Evolutionary conservation across 2,329 filamentous ascomycete species (phyloP), one percentile per base, ranked within the genome.

Genomic region (Aspergillus fumigatus): DNA sequence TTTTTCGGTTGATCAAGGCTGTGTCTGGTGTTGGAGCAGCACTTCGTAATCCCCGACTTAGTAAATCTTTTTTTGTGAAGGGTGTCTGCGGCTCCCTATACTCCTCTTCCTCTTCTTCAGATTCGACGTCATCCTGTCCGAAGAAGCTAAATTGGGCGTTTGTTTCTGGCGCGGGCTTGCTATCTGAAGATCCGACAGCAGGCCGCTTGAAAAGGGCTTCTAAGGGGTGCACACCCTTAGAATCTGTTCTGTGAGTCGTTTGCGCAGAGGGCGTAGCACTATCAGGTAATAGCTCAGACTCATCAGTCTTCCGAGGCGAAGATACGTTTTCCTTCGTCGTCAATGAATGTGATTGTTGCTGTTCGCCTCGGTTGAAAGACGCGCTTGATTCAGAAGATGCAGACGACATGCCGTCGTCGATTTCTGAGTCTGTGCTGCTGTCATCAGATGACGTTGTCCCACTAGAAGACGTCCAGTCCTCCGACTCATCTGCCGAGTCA

Each of bases 21-120:
- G 94, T 97, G 69, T 99, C 94, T 0, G 94, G 94, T 0, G 94
- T 99, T 0, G 94, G 94, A 2, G 94, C 94, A 5, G 92, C 92
- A 70, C 92, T 97, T 55, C 94, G 84, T n/a, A 89, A 70, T 48
- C 73, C 73, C 35, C 79, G 70, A 51, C 83, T 84, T 59, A 92
- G 84, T 29, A 93, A 79, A 63, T 97, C 93, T 63, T 87, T 84
- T 60, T 87, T 85, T 0, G 89, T 90, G 70, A 86, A 96, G 0
- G 93, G 93, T 0, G 93, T 97, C 73, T 91, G 85, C 11, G 92
- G 92, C 51, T 68, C 72, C 17, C 68, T 62, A 51, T 69, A 64
- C 59, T 75, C 70, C 9, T 77, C 71, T 1, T 74, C 70, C 11
- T 80, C 81, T 23, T 82, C 78, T 14, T 79, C 76, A 2, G 76